Base-by-base conservation (phyloP, 371 early-diverging fungal genomes). In the Rhizopus stolonifer region DNA sequence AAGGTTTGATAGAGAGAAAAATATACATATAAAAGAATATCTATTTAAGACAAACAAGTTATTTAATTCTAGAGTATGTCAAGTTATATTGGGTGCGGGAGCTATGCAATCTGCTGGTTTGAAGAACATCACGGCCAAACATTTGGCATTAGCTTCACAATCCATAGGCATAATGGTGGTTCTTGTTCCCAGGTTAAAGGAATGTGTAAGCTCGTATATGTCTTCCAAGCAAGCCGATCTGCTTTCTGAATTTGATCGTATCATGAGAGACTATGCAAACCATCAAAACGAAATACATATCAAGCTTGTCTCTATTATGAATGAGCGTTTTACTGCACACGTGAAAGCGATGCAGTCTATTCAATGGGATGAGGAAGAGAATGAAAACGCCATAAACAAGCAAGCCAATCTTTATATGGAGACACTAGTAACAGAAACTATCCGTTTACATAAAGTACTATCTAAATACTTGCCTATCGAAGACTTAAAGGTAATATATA, bases 21-120 rank as follows among this genome's bases (percentile, higher is more conserved):
- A n/a, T n/a, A n/a, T n/a, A n/a, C n/a, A n/a, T n/a, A n/a, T n/a
- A n/a, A n/a, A n/a, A n/a, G n/a, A n/a, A n/a, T n/a, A n/a, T n/a
- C n/a, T n/a, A n/a, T n/a, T n/a, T n/a, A n/a, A n/a, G n/a, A n/a
- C n/a, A n/a, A 29, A 36, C 14, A 49, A 91, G 91, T 57, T 92
- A 11, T 93, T 94, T 71, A 97, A 97, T 64, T 91, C 93, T 3
- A 72, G 91, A 48, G 84, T 87, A 3, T 95, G 96, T 67, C 95
- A 95, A 72, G 92, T 94, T 4, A 93, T 97, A 64, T 75, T 97
- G 11, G 97, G 96, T 1, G 96, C 95, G 1, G 97, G 96, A 1
- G 97, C 97, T 0, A 89, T 93, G 84, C 82, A 85, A 22, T 94
- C 95, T 6, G 96, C 95, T 4, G 97, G 96, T 4, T 69, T 97